Evolutionary conservation across 164 flowering plant species (phyloP).

Genomic region (Nymphaea colorata): DNA sequence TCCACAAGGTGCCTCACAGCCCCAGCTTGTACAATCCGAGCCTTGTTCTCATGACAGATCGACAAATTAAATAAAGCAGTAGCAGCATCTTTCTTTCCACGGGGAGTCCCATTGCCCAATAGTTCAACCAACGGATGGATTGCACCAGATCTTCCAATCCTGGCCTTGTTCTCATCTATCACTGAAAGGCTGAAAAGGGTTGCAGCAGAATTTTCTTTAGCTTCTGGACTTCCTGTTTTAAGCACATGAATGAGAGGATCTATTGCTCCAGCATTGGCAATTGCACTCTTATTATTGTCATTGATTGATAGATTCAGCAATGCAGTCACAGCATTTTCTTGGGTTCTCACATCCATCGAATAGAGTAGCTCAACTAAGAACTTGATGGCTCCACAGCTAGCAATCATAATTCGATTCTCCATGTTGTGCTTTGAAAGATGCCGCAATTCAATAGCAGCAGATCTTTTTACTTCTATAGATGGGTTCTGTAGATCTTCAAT

Average conservation of each 20-base stretch:
- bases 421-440: constrained; percentile 67
- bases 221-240: constrained; percentile 77
- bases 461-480: constrained; percentile 46
- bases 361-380: constrained; percentile 61
- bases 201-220: constrained; percentile 94
- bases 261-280: constrained; percentile 80
- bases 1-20: constrained; percentile 59
- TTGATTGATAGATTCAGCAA: constrained; percentile 85
- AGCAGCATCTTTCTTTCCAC: constrained; percentile 97
- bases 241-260: constrained; percentile 76
- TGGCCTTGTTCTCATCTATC: constrained; percentile 77
- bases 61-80: constrained; percentile 89
- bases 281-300: constrained; percentile 70
- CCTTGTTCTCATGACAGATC: constrained; percentile 89
- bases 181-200: constrained; percentile 93
- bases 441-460: constrained; percentile 86
- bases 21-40: constrained; percentile 74
- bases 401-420: constrained; percentile 77
- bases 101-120: constrained; percentile 80
- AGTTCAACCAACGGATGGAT: constrained; percentile 66
- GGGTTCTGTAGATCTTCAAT: constrained; percentile 26
- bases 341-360: constrained; percentile 57
- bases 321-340: constrained; percentile 98
- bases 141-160: constrained; percentile 86
- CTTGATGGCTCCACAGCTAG: constrained; percentile 84